Percentiles rank a stretch among this genome's conserved stretches.
Evolutionary conservation across 805 yeast species (phyloP).

Genomic region (Teunomyces kruisii): DNA sequence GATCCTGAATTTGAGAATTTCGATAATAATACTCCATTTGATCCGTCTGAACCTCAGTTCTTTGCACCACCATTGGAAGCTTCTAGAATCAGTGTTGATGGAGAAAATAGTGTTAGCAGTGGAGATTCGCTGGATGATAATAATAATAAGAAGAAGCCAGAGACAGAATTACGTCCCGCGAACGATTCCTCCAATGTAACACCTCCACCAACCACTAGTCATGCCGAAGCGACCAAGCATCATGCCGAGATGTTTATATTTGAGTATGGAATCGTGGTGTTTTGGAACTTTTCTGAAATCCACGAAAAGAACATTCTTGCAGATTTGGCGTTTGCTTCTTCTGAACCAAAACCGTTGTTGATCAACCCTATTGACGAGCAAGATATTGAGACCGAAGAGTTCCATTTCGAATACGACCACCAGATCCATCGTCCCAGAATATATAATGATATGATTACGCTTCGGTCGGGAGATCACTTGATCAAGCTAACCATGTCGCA

Average conservation of each 20-base stretch:
- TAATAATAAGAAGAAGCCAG: conserved; percentile 1
- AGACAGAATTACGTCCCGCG: not conserved
- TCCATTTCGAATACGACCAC: conserved; percentile 69
- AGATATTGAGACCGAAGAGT: conserved; percentile 90
- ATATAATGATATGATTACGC: conserved; percentile 90
- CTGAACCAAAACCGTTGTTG: conserved; percentile 47
- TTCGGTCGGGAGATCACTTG: conserved; percentile 87
- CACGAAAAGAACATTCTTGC: conserved; percentile 94
- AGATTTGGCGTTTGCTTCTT: conserved; percentile 74
- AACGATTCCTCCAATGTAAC: conserved; percentile 8
- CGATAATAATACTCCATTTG: conserved; percentile 59
- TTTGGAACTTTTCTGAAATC: conserved; percentile 92
- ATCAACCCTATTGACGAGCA: conserved; percentile 78
- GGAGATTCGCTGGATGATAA: conserved; percentile 3
- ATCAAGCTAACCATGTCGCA: conserved; percentile 92
- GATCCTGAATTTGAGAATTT: conserved; percentile 43
- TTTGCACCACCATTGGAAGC: conserved; percentile 53
- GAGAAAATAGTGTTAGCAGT: conserved; percentile 7
- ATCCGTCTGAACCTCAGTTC: conserved; percentile 91
- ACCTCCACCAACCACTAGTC: not conserved
- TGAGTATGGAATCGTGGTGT: conserved; percentile 93
- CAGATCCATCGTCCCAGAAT: conserved; percentile 68
- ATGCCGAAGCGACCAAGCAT: conserved; percentile 53
- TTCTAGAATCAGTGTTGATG: conserved; percentile 15
- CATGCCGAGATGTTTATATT: conserved; percentile 86